Conservation (phyloP, 306 rosid species). For the Trifolium fragiferum region DNA sequence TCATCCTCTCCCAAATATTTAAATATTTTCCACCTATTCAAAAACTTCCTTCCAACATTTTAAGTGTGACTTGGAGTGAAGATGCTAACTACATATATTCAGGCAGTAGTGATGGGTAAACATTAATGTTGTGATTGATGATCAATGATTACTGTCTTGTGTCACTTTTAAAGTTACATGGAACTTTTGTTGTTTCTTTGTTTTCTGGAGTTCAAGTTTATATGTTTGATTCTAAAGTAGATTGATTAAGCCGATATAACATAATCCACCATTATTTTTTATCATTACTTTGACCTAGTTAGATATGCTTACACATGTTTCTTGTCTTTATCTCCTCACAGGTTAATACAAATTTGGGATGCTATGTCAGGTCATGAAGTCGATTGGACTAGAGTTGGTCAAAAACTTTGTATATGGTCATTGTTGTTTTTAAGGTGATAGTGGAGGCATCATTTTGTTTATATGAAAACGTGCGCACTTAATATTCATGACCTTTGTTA, state of each 20-base stretch:
- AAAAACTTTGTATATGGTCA: constrained; percentile 84
- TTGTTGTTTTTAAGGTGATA: constrained; percentile 80
- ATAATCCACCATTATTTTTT: neutral
- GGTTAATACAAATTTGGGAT: constrained; percentile 88
- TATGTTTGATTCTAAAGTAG: neutral
- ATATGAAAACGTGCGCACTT: neutral
- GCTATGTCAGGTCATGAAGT: constrained; percentile 62
- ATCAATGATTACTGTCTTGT: neutral
- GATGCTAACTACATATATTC: constrained; percentile 73
- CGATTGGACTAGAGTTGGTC: constrained; percentile 82
- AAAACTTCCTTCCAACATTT: too few relatives aligned
- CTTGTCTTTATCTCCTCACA: constrained; percentile 32
- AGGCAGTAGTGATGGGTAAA: constrained; percentile 95
- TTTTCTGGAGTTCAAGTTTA: neutral
- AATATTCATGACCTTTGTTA: constrained; percentile 12
- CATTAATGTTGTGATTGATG: constrained; percentile 29
- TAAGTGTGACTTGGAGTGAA: constrained; percentile 85
- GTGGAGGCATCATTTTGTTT: constrained; percentile 16
- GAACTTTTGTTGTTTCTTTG: neutral
- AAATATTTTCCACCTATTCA: too few relatives aligned
- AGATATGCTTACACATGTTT: neutral
- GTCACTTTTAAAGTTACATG: neutral
- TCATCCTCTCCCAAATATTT: too few relatives aligned
- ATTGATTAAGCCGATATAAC: neutral
- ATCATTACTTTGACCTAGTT: neutral